phyloP scores from a whole-genome alignment of 306 rosid genomes.

The Gastrolobium bilobum region DNA sequence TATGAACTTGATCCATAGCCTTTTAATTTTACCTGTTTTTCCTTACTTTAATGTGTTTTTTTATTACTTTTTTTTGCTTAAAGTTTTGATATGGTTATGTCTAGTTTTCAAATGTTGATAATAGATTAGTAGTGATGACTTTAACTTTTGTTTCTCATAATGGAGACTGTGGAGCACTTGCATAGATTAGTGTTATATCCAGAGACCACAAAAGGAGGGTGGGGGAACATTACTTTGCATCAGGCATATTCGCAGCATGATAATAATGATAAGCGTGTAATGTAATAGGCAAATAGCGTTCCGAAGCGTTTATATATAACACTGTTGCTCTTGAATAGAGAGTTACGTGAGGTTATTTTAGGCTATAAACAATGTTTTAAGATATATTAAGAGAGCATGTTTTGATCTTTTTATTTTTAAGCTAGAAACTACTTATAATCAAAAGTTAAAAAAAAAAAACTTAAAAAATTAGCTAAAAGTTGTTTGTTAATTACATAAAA shows the following conservation, averaged over 20 bases:
- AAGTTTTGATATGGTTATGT: neutral
- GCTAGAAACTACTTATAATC: too few relatives aligned
- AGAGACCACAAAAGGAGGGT: neutral
- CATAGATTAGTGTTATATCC: conserved; percentile 9
- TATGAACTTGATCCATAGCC: conserved; percentile 35
- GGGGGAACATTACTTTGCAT: conserved; percentile 28
- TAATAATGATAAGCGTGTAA: neutral
- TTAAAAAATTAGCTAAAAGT: too few relatives aligned
- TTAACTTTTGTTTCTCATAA: conserved; percentile 34
- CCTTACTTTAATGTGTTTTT: neutral
- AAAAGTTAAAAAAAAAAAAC: too few relatives aligned
- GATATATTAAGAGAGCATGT: neutral
- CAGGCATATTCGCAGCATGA: conserved; percentile 27
- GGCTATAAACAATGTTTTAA: neutral
- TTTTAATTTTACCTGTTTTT: neutral
- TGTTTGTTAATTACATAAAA: too few relatives aligned
- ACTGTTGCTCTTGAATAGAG: neutral
- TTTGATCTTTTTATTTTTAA: too few relatives aligned
- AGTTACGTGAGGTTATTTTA: neutral
- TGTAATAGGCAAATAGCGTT: neutral
- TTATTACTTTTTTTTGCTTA: neutral
- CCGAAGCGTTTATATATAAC: neutral
- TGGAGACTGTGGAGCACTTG: conserved; percentile 19
- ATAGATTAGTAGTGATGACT: conserved; percentile 20
- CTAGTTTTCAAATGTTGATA: conserved; percentile 1